A percentile compares a stretch with the other conserved stretches of the same genome.
These are phyloP conservation scores for Myxozyma mucilagina DNA, from an alignment of 805 yeast genomes.

Conservation along the genomic window DNA sequence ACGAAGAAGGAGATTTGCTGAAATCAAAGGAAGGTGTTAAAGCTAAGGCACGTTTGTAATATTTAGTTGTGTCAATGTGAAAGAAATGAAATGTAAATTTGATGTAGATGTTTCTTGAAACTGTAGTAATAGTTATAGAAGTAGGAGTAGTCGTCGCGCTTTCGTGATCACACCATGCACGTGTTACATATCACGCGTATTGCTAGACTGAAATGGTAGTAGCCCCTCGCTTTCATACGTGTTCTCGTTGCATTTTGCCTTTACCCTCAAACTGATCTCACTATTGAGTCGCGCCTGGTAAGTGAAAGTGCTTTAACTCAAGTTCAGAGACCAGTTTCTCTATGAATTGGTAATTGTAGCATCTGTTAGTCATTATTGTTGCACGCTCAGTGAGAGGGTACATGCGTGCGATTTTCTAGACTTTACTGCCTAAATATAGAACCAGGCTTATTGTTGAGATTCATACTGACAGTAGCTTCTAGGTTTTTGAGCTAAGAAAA, in stretches of 20 bases:
- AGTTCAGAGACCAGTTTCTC: too few species aligned
- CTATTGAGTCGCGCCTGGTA: neutral
- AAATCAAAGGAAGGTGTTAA: constrained; percentile 4
- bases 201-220: neutral
- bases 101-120: too few species aligned
- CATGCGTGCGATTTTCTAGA: too few species aligned
- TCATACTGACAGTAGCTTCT: too few species aligned
- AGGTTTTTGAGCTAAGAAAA: too few species aligned
- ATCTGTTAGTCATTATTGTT: neutral
- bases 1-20: constrained; percentile 48
- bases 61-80: too few species aligned
- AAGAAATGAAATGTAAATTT: too few species aligned
- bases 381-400: too few species aligned
- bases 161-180: neutral
- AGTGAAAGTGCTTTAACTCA: too few species aligned
- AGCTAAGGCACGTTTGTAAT: constrained; percentile 2
- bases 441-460: too few species aligned
- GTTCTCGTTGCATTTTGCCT: neutral
- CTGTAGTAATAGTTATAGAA: too few species aligned
- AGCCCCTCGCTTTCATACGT: neutral
- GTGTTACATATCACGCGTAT: neutral
- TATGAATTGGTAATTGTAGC: neutral
- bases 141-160: neutral
- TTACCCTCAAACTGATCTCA: neutral
- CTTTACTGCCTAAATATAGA: too few species aligned